Evolutionary conservation across 306 rosid species (phyloP).

Genomic region (Dalbergia cultrata): DNA sequence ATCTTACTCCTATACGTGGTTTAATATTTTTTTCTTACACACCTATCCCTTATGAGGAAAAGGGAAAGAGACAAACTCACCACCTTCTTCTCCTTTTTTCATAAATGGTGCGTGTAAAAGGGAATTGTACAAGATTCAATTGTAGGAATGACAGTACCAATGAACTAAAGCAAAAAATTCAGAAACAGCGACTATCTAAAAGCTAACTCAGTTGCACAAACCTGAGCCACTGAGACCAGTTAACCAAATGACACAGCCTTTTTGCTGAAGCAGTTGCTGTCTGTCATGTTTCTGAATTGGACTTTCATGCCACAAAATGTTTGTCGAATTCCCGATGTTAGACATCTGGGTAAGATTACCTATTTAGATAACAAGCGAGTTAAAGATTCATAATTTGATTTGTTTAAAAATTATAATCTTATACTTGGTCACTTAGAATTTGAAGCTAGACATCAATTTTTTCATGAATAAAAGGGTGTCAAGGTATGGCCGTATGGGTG

Average conservation of each 20-base stretch:
- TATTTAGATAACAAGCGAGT: conserved; percentile 51
- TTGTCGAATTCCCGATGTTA: conserved; percentile 68
- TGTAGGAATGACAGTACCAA: neutral
- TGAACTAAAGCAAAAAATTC: conserved; percentile 11
- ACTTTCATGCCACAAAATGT: conserved; percentile 83
- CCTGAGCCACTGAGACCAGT: conserved; percentile 99
- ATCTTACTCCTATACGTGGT: neutral
- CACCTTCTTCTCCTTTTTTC: neutral
- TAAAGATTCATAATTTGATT: conserved; percentile 46
- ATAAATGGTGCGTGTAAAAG: neutral
- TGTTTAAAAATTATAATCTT: neutral
- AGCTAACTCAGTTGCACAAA: conserved; percentile 53
- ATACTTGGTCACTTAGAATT: conserved; percentile 3
- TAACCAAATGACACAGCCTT: conserved; percentile 93
- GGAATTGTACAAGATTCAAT: too few species aligned
- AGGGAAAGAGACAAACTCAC: neutral
- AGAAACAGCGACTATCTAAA: conserved; percentile 15
- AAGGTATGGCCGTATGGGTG: neutral
- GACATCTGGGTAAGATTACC: conserved; percentile 58
- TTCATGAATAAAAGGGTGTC: neutral
- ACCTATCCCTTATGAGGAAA: neutral
- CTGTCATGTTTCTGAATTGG: conserved; percentile 77
- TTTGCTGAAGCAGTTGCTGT: conserved; percentile 81
- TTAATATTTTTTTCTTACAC: too few species aligned
- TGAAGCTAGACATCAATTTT: conserved; percentile 3